These are phyloP conservation scores for Singerocomus inundabilis DNA, from an alignment of 1,284 basidiomycete species.

Conservation along the genomic window DNA sequence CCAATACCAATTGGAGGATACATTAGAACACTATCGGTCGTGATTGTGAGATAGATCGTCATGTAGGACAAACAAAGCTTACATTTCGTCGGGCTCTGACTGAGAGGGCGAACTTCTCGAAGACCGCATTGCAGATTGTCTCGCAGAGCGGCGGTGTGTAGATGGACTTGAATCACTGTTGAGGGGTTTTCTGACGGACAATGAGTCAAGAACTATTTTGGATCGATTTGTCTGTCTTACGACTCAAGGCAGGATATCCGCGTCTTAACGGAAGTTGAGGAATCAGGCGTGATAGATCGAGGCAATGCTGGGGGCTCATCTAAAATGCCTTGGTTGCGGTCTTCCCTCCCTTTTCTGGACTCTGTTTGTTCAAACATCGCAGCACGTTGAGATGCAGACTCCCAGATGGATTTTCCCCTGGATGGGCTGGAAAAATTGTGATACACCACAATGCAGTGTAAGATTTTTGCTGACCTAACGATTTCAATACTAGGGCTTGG, in stretches of 20 bases:
- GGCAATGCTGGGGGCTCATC: background rate
- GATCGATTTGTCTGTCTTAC: conserved; percentile 15
- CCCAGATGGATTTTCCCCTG: conserved; percentile 23
- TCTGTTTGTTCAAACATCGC: conserved; percentile 21
- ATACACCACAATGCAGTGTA: background rate
- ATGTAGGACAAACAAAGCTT: conserved; percentile 23
- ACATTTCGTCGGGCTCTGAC: conserved; percentile 65
- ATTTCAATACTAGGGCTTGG: background rate
- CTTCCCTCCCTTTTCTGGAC: conserved; percentile 3
- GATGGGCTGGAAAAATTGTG: conserved; percentile 14
- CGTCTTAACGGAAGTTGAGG: conserved; percentile 19
- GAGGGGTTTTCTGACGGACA: conserved; percentile 11
- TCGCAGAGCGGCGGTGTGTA: conserved; percentile 33
- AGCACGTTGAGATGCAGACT: background rate
- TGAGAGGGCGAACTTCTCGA: conserved; percentile 24
- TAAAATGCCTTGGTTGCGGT: background rate
- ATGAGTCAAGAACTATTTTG: background rate
- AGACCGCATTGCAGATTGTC: conserved; percentile 23
- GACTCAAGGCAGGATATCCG: conserved; percentile 7
- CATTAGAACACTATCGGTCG: conserved; percentile 58
- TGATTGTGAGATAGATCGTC: background rate
- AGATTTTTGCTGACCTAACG: conserved; percentile 18
- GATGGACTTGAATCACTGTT: conserved; percentile 9
- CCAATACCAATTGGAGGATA: conserved; percentile 72
- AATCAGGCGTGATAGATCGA: conserved; percentile 21